A percentile compares a stretch with the other conserved stretches of the same genome.
phyloP scores from a whole-genome alignment of 495 filamentous ascomycete species.

The Tricharina praecox region DNA sequence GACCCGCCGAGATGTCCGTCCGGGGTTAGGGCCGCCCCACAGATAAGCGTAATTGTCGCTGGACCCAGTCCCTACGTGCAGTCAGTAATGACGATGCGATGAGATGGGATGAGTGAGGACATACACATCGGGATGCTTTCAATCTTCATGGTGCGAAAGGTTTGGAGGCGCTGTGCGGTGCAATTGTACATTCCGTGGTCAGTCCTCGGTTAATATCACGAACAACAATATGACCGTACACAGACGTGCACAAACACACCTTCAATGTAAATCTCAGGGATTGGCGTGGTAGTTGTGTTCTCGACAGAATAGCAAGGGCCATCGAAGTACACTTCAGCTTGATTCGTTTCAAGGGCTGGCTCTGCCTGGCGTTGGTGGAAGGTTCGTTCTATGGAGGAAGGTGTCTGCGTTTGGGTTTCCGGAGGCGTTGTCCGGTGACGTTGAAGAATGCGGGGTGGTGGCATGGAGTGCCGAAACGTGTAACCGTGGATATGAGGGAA shows the following conservation, averaged over 20 bases:
- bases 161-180: not conserved
- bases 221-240: too few relatives aligned
- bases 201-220: too few relatives aligned
- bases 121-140: constrained; percentile 96
- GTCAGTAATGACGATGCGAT: not conserved
- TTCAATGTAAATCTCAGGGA: not conserved
- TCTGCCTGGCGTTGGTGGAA: too few relatives aligned
- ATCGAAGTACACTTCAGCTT: too few relatives aligned
- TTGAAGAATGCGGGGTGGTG: too few relatives aligned
- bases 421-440: too few relatives aligned
- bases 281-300: not conserved
- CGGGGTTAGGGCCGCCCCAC: not conserved
- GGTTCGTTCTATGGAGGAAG: too few relatives aligned
- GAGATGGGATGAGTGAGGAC: constrained; percentile 25
- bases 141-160: constrained; percentile 64
- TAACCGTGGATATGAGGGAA: too few relatives aligned
- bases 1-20: not conserved
- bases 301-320: not conserved
- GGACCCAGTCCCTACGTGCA: constrained; percentile 57
- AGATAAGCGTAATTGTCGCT: constrained; percentile 96
- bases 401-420: too few relatives aligned
- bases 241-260: not conserved
- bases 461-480: too few relatives aligned
- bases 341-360: too few relatives aligned
- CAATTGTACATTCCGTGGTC: not conserved